These are phyloP conservation scores for Trametes maxima DNA, from an alignment of 768 basidiomycete species.

Conservation along the genomic window DNA sequence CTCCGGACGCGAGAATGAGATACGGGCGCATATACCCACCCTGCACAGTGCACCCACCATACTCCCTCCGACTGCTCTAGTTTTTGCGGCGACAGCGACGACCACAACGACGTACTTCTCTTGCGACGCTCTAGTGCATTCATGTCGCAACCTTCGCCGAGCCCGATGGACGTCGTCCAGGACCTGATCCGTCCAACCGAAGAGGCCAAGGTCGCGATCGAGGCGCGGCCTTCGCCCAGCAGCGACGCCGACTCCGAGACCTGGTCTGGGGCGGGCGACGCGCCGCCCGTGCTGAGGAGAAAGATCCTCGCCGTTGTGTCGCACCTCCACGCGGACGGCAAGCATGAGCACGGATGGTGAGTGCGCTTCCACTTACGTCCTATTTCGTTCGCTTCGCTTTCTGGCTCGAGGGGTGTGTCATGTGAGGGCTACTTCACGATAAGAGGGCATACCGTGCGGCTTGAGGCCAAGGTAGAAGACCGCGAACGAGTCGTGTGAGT, in stretches of 20 bases:
- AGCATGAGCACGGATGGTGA: constrained; percentile 40
- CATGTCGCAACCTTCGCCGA: not conserved
- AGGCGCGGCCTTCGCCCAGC: constrained; percentile 31
- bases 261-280: constrained; percentile 11
- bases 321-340: constrained; percentile 40
- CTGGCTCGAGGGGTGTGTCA: constrained; percentile 9
- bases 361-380: constrained; percentile 2
- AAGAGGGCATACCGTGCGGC: too few species aligned
- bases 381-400: not conserved
- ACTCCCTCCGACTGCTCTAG: not conserved
- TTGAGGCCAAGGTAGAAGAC: too few species aligned
- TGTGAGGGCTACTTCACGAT: not conserved
- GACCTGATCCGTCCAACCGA: constrained; percentile 46
- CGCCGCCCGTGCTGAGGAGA: not conserved
- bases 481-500: too few species aligned
- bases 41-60: not conserved
- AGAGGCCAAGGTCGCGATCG: constrained; percentile 45
- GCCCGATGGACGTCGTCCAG: constrained; percentile 16
- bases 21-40: constrained; percentile 3
- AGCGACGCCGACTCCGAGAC: constrained; percentile 9
- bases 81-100: not conserved
- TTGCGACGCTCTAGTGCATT: not conserved
- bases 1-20: not conserved
- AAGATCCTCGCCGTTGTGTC: constrained; percentile 32
- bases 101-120: not conserved